phyloP scores from a whole-genome alignment of 1,284 basidiomycete species.

The Coniferiporia sulphurascens region DNA sequence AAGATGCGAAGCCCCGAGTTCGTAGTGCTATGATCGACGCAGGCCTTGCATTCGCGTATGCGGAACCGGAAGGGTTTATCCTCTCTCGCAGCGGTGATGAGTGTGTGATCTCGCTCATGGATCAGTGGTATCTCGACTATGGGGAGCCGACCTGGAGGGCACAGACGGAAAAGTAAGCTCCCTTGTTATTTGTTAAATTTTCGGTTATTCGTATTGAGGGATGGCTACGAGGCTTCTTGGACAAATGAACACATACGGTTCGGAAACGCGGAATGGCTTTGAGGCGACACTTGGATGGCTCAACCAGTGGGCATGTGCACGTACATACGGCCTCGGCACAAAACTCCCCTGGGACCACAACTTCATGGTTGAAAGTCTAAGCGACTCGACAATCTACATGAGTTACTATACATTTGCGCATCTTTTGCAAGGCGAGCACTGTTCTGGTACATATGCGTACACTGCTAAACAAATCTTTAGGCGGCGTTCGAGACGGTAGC shows the following conservation, averaged over 20 bases:
- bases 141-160: slow-evolving; percentile 88
- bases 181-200: not conserved
- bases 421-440: slow-evolving; percentile 69
- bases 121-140: slow-evolving; percentile 99
- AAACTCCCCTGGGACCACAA: slow-evolving; percentile 96
- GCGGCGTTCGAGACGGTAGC: slow-evolving; percentile 72
- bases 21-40: slow-evolving; percentile 79
- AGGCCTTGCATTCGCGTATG: slow-evolving; percentile 84
- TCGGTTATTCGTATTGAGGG: slow-evolving; percentile 12
- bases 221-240: slow-evolving; percentile 57
- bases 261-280: slow-evolving; percentile 89
- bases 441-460: slow-evolving; percentile 2
- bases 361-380: slow-evolving; percentile 95
- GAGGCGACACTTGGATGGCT: slow-evolving; percentile 93
- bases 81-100: slow-evolving; percentile 90
- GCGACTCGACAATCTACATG: slow-evolving; percentile 99
- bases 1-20: slow-evolving; percentile 90
- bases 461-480: slow-evolving; percentile 32
- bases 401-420: slow-evolving; percentile 95
- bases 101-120: slow-evolving; percentile 96
- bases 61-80: slow-evolving; percentile 93
- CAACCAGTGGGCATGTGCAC: slow-evolving; percentile 98
- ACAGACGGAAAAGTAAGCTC: slow-evolving; percentile 73
- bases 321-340: slow-evolving; percentile 95
- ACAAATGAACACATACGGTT: slow-evolving; percentile 86